These are phyloP conservation scores for Phaeosphaeriaceae sp. DNA, from an alignment of 2,329 filamentous ascomycete genomes.

Conservation along the genomic window DNA sequence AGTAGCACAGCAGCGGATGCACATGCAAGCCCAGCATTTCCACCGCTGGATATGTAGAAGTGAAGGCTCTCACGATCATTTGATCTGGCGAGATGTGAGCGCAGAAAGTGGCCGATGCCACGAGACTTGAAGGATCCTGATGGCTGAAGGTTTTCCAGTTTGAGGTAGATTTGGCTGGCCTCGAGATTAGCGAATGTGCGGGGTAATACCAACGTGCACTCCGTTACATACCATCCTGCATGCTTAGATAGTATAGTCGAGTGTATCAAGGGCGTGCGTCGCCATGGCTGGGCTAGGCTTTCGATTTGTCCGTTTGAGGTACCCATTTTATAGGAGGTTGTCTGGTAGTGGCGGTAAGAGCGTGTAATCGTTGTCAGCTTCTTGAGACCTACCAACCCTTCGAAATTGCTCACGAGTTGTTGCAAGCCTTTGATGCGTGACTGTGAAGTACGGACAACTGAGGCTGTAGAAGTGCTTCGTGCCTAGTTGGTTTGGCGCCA, in stretches of 20 bases:
- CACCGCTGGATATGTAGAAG: conserved; percentile 80
- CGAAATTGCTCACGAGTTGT: neutral
- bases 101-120: conserved; percentile 73
- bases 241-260: conserved; percentile 69
- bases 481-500: neutral
- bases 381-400: too few relatives aligned
- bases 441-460: neutral
- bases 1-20: conserved; percentile 72
- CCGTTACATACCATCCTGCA: conserved; percentile 66
- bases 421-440: neutral
- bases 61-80: conserved; percentile 52
- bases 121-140: conserved; percentile 82
- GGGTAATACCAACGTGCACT: neutral
- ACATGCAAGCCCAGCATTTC: conserved; percentile 82
- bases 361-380: neutral
- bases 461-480: neutral
- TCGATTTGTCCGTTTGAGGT: neutral
- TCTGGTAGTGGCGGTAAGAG: neutral
- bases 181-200: neutral
- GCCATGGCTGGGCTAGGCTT: conserved; percentile 58
- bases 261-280: conserved; percentile 71
- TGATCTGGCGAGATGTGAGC: conserved; percentile 50
- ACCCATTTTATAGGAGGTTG: neutral
- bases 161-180: conserved; percentile 73
- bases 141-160: conserved; percentile 82